Evolutionary conservation across 2,329 filamentous ascomycete genomes (phyloP).

Genomic region (Elsinoe ampelina): DNA sequence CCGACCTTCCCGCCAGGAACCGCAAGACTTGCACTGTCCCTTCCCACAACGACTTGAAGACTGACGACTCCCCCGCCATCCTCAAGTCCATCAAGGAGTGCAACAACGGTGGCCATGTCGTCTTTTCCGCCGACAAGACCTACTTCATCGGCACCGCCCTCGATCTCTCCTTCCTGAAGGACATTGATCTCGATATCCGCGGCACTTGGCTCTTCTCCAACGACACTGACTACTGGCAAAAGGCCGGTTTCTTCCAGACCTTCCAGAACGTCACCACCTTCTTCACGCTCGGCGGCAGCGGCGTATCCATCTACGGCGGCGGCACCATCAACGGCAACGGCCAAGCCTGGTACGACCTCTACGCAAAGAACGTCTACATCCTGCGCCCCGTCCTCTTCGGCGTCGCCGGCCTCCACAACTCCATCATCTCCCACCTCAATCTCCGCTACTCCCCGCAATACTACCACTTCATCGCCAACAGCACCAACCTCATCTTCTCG

Average conservation of each 20-base stretch:
- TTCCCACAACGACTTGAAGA: conserved; percentile 30
- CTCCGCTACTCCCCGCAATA: conserved; percentile 53
- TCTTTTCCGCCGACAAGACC: conserved; percentile 45
- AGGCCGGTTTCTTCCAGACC: conserved; percentile 51
- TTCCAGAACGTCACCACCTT: conserved; percentile 61
- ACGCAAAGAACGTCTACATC: conserved; percentile 44
- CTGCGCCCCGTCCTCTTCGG: conserved; percentile 51
- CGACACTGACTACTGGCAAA: conserved; percentile 61
- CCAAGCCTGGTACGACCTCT: conserved; percentile 56
- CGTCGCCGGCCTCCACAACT: conserved; percentile 40
- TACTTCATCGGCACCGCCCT: conserved; percentile 57
- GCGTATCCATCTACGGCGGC: conserved; percentile 59
- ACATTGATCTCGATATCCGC: conserved; percentile 54
- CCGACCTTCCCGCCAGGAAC: conserved; percentile 27
- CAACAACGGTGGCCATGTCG: conserved; percentile 54
- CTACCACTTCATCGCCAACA: conserved; percentile 59
- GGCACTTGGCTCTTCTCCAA: conserved; percentile 55
- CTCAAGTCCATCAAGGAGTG: conserved; percentile 48
- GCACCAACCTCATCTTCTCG: conserved; percentile 53
- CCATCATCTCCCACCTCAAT: conserved; percentile 49
- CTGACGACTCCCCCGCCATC: conserved; percentile 45
- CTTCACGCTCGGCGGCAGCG: conserved; percentile 56
- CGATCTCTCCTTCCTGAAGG: conserved; percentile 54
- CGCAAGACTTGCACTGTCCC: conserved; percentile 31
- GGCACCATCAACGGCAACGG: conserved; percentile 56